A percentile compares a stretch with the other conserved stretches of the same genome.
phyloP scores from a whole-genome alignment of 169 alveolate genomes.

The Cryptosporidium parvum region DNA sequence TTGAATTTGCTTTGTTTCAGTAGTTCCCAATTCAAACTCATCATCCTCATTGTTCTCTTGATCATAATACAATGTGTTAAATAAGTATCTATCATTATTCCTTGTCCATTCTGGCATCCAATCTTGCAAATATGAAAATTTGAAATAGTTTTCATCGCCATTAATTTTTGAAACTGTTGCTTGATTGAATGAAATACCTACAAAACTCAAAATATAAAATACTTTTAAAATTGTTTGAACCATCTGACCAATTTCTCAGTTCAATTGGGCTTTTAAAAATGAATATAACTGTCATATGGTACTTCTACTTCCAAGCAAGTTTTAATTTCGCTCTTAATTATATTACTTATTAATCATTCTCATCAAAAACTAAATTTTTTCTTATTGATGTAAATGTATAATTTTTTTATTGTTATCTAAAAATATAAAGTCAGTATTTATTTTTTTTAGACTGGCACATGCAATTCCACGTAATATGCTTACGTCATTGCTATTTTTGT shows the following conservation, averaged over 20 bases:
- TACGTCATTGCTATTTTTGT: background rate
- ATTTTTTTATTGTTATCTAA: no score
- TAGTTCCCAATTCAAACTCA: background rate
- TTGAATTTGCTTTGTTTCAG: background rate
- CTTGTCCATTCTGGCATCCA: constrained; percentile 66
- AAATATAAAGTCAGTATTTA: background rate
- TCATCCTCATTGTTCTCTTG: background rate
- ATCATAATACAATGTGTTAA: background rate
- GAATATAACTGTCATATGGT: background rate
- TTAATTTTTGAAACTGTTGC: background rate
- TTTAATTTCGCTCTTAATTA: no score
- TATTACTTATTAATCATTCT: background rate
- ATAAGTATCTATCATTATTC: background rate
- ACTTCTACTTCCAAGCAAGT: background rate
- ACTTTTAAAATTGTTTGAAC: no score
- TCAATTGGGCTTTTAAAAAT: no score
- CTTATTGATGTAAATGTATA: no score
- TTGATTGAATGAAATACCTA: background rate
- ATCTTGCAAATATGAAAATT: constrained; percentile 24
- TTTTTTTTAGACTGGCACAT: background rate
- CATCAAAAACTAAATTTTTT: no score
- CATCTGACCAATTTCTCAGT: background rate
- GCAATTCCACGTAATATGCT: constrained; percentile 8
- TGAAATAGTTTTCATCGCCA: background rate
- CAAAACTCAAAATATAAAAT: no score